Conservation (phyloP, 176 grass and related monocot species). For the Saccharum spontaneum region DNA sequence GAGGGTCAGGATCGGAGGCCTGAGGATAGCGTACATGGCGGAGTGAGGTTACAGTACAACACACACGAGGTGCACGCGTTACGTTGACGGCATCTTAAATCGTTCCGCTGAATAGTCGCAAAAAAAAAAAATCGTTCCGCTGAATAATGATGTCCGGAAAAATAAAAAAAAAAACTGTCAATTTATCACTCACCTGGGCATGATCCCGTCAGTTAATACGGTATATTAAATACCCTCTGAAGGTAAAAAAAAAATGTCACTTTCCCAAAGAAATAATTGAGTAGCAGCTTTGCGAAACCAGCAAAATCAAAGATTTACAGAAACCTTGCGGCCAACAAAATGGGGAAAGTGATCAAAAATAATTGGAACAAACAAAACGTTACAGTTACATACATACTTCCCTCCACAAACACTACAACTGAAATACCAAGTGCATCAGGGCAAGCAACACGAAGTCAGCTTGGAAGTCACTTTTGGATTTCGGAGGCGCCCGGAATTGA, state of each 20-base stretch:
- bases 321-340: constrained; percentile 22
- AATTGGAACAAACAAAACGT: constrained; percentile 17
- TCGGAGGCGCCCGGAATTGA: background rate
- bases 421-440: background rate
- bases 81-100: background rate
- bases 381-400: constrained; percentile 43
- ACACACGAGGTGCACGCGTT: background rate
- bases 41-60: constrained; percentile 7
- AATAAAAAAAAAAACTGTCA: too few relatives aligned
- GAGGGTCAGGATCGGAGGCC: constrained; percentile 31
- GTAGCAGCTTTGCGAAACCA: background rate
- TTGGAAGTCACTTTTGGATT: background rate
- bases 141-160: background rate
- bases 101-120: background rate
- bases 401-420: constrained; percentile 10
- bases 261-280: background rate
- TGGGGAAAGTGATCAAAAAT: constrained; percentile 21
- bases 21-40: constrained; percentile 7
- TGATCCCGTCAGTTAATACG: background rate
- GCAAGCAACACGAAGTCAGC: constrained; percentile 15
- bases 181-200: background rate
- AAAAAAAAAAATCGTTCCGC: too few relatives aligned
- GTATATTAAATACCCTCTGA: background rate
- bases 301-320: background rate
- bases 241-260: background rate